Percentiles rank a stretch among this genome's conserved stretches.
Evolutionary conservation across 1,284 basidiomycete genomes (phyloP).

Genomic region (Coniferiporia sulphurascens): DNA sequence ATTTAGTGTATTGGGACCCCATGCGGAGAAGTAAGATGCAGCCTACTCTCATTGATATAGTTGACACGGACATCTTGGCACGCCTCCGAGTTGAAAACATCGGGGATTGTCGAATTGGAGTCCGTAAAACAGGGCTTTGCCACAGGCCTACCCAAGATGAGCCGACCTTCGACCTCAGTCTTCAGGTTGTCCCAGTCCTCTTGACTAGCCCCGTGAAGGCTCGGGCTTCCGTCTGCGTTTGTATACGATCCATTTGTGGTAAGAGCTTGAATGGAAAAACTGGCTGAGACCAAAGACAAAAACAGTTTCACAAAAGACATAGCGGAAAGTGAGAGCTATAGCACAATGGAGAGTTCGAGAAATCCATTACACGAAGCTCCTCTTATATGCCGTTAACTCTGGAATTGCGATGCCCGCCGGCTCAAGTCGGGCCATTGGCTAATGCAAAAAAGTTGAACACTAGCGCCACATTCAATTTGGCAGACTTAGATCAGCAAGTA

Average conservation of each 20-base stretch:
- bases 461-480: too few relatives aligned
- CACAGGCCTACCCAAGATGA: not conserved
- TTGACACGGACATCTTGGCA: not conserved
- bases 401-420: not conserved
- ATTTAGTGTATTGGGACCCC: not conserved
- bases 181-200: not conserved
- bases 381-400: not conserved
- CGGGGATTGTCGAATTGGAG: not conserved
- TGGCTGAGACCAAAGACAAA: not conserved
- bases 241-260: not conserved
- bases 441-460: too few relatives aligned
- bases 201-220: not conserved
- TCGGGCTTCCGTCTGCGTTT: not conserved
- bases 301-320: not conserved
- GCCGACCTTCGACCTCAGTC: not conserved
- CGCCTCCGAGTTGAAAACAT: not conserved
- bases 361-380: not conserved
- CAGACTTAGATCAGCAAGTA: too few relatives aligned
- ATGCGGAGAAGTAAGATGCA: not conserved
- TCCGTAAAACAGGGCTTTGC: conserved; percentile 1
- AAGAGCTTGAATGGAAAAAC: not conserved
- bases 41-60: conserved; percentile 4
- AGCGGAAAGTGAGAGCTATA: not conserved
- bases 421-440: not conserved
- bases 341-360: not conserved